Evolutionary conservation across 75 land plant species (phyloP), one percentile per base, ranked within the genome.

Genomic region (Sequoiadendron giganteum): DNA sequence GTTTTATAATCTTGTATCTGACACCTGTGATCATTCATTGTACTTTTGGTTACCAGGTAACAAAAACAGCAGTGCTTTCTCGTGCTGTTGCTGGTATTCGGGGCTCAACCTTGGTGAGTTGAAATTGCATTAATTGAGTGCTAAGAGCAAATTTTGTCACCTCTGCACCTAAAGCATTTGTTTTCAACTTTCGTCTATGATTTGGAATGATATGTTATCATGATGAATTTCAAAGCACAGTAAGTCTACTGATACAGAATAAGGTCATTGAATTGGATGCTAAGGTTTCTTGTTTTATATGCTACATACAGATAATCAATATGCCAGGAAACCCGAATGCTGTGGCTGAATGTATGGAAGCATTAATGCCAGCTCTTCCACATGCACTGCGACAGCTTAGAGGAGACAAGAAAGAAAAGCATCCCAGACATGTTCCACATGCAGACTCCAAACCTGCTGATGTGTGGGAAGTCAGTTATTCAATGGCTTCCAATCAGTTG

Each of bases 251-350:
- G 14, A 34, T 75, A 75, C 77, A 6, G 9, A 25, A 28, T 75
- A 32, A 32, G 36, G 32, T 32, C 10, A 32, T n/a, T 55, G 38
- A 68, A 11, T 55, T 8, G 14, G 3, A 43, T 18, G 8, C 40
- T 5, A 25, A 38, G 77, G 38, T 75, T 54, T 68, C 18, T 45
- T n/a, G 47, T 49, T 88, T 47, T 36, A 1, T 3, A 42, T 85
- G 72, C 56, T 48, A 30, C 65, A 5, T 85, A 39, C 93, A 96
- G 99, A 96, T 98, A 56, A 96, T 98, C 86, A 98, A 98, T 90
- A 98, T 98, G 99, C 99, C 99, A 15, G 99, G 99, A 52, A 98
- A 98, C 87, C 99, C 99, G 38, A 98, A 98, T 88, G 99, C 99
- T 8, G 98, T 95, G 39, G 94, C 97, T 1, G 99, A 98, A 86